Base-by-base conservation (phyloP, 1,284 basidiomycete genomes). In the Cutaneotrichosporon spelunceum region DNA sequence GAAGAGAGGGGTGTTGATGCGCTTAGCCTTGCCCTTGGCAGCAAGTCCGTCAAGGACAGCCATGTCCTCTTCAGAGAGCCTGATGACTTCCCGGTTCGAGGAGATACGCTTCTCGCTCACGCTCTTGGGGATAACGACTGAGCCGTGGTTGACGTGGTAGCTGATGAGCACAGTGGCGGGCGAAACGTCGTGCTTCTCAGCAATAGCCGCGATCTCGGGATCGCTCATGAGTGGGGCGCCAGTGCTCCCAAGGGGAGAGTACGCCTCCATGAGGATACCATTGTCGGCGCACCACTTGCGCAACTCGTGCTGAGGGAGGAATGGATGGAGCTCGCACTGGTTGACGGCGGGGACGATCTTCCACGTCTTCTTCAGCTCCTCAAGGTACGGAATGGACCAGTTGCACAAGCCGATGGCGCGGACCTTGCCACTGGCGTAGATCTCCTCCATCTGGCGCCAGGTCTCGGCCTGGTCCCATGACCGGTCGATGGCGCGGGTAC, bases 401-500 rank as follows among this genome's bases (percentile, higher is more conserved):
- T 83, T 83, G 68, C 71, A 68, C 16, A 82, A 81, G 8, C 81
- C 81, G 49, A 82, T 81, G 33, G 76, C 72, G 61, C 70, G 75
- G 11, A 80, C 67, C 29, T 77, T 65, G 3, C 81, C 81, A 30
- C 74, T 67, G 48, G 77, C 75, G 69, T 79, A 77, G 24, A 76
- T 78, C 60, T 79, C 76, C 29, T 77, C 72, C 27, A 78, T 68
- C 3, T 76, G 79, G 49, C 69, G 68, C 80, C 81, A 82, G 21
- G 79, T 74, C 34, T 81, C 70, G 39, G 70, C 8, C 83, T 72
- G 39, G 77, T 68, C 54, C 72, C 59, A 0, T 74, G 72, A 4
- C 80, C 81, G 81, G 67, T 86, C 84, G 54, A 89, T 81, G 68
- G 89, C 86, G 53, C 88, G 85, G 55, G 81, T 82, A 36, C 89